Conservation (phyloP, 768 basidiomycete species). For the Tephrocybe sp. region DNA sequence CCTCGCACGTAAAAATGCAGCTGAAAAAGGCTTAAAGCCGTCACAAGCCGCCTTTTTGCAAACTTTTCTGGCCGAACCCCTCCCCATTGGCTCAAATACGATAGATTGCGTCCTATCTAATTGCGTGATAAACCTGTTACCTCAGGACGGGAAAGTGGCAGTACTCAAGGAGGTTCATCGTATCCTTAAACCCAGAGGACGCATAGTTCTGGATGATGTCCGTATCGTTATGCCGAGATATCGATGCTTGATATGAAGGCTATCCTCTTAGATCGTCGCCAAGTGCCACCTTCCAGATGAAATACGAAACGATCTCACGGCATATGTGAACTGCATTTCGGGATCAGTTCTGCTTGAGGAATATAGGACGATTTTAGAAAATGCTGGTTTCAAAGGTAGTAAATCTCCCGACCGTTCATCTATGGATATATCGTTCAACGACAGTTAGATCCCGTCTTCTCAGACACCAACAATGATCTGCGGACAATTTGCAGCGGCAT, state of each 20-base stretch:
- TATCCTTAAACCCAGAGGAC: slow-evolving; percentile 54
- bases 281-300: slow-evolving; percentile 39
- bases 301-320: slow-evolving; percentile 37
- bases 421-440: neutral
- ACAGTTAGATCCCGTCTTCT: slow-evolving; percentile 36
- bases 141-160: slow-evolving; percentile 36
- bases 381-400: slow-evolving; percentile 42
- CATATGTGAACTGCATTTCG: slow-evolving; percentile 44
- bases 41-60: slow-evolving; percentile 51
- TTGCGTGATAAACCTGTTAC: slow-evolving; percentile 53
- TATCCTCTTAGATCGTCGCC: slow-evolving; percentile 40
- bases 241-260: neutral
- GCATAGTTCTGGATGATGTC: slow-evolving; percentile 52
- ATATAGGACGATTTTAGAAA: slow-evolving; percentile 34
- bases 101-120: slow-evolving; percentile 59
- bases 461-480: slow-evolving; percentile 40
- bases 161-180: slow-evolving; percentile 46
- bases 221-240: slow-evolving; percentile 11
- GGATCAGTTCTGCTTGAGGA: slow-evolving; percentile 41
- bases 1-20: slow-evolving; percentile 45
- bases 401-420: neutral
- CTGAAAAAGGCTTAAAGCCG: slow-evolving; percentile 36
- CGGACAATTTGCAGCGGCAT: slow-evolving; percentile 28
- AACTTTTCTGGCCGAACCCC: slow-evolving; percentile 35
- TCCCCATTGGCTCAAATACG: slow-evolving; percentile 46